Base-by-base conservation (phyloP, 345 rosid genomes). In the Streptanthus diversifolius region DNA sequence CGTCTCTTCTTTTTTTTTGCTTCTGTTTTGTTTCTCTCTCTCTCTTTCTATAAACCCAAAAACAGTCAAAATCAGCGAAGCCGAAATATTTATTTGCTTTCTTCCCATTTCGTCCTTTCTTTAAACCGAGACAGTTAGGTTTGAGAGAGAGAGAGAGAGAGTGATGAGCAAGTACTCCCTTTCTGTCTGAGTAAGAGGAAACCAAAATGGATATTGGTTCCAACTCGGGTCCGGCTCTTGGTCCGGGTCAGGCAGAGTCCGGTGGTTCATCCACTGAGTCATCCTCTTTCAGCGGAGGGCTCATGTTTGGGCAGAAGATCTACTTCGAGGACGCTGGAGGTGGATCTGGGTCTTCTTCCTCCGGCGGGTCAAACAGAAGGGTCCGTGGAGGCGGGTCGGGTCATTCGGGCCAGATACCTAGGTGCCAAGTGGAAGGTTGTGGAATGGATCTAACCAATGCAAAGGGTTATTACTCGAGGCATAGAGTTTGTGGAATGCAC, bases 371-470 rank as follows among this genome's bases (percentile, higher is more conserved):
- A 71, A 70, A 77, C 33, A 79, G 75, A 83, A 81, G 78, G 76
- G 71, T 27, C 12, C 82, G 82, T 58, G 82, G 80, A 61, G 71
- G 74, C 8, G 86, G 81, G 52, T 70, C 80, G 71, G 73, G 65
- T 30, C 87, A 75, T 30, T 76, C 82, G 10, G 81, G 80, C 22
- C 96, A 83, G 75, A 83, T 90, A 14, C 92, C 98, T 10, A 85
- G 95, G 78, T 93, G 97, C 70, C 98, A 89, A 82, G 97, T 93
- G 33, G 97, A 93, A 69, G 98, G 98, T 17, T 93, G 98, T 68
- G 80, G 78, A 39, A 84, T 83, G 87, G 98, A 93, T 89, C 97
- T 91, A 86, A 93, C 86, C 79, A 92, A 87, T 74, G 92, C 86
- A 27, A 93, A 93, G 74, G 86, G 93, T 77, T 93, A 93, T 77